A percentile compares a stretch with the other conserved stretches of the same genome.
Conservation (phyloP, 768 basidiomycete species). For the Tulasnella sp. region DNA sequence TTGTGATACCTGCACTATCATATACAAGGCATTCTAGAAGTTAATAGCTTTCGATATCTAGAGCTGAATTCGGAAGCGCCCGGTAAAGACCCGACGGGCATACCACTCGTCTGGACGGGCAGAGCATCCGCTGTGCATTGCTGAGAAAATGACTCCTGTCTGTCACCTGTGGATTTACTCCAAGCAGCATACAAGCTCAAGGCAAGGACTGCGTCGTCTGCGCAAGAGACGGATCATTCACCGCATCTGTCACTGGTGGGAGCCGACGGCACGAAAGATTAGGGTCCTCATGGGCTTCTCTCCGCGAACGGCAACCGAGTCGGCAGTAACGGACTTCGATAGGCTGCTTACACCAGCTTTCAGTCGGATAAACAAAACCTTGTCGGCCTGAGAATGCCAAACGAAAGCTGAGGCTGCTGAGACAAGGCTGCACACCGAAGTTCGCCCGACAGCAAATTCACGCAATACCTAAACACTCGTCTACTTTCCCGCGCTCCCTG, state of each 20-base stretch:
- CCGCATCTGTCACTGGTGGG: neutral
- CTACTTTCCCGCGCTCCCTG: constrained; percentile 3
- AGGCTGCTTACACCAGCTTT: neutral
- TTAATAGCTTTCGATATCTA: neutral
- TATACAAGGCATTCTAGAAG: no score
- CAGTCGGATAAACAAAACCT: neutral
- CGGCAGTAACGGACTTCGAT: neutral
- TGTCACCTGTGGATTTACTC: neutral
- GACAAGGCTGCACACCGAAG: neutral
- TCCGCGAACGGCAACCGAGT: neutral
- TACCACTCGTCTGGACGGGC: neutral
- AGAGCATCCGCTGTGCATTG: neutral
- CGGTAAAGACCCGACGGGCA: neutral
- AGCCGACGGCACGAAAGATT: neutral
- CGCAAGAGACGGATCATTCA: neutral
- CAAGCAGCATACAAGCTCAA: neutral
- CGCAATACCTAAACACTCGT: neutral
- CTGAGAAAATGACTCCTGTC: neutral
- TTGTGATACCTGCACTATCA: no score
- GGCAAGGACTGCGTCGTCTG: neutral
- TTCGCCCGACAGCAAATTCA: constrained; percentile 3
- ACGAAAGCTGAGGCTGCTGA: neutral
- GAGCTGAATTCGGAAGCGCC: no score
- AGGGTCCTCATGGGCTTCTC: neutral
- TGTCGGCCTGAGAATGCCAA: neutral